Base-by-base conservation (phyloP, 164 flowering plant genomes). In the Cinnamomum micranthum region DNA sequence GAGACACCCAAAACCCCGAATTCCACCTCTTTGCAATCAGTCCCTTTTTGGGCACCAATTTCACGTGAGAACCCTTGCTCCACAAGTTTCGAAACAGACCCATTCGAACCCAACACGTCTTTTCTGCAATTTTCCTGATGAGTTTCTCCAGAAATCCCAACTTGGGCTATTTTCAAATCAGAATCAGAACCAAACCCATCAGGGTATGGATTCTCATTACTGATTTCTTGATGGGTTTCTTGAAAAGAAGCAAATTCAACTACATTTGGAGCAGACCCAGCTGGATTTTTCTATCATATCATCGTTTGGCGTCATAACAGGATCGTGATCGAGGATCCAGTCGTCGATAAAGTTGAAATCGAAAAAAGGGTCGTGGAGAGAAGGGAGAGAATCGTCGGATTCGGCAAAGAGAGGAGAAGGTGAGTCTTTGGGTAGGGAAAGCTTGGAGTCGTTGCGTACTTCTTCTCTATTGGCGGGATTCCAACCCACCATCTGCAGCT, bases 91-190 rank as follows among this genome's bases (percentile, higher is more conserved):
- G 47, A 28, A 31, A 6, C 69, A 27, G 47, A 31, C 50, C 69
- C 41, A 67, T 12, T 19, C n/a, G 50, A 20, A 31, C 9, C 47
- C 69, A 67, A 20, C 60, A 15, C 7, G 31, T 55, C 64, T 33
- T 75, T 79, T 63, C 73, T 9, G 75, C 24, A 35, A 7, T 64
- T 52, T 74, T 55, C 66, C 68, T 74, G 31, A 63, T 20, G 5
- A 6, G 24, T 70, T 71, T 77, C 65, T 79, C 12, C 47, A 6
- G 10, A 41, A 41, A 41, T 77, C 47, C 74, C 74, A 71, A 76
- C 67, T 35, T 77, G 80, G 24, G 28, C 47, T 20, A 62, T 75
- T 47, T 41, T 70, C 1, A 58, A 63, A 23, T 52, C 78, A 52
- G 73, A 41, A 41, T 9, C 47, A 41, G 47, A 41, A 41, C 47